Evolutionary conservation across 202 grass and related monocot genomes (phyloP).

Genomic region (Brachypodium distachyon): DNA sequence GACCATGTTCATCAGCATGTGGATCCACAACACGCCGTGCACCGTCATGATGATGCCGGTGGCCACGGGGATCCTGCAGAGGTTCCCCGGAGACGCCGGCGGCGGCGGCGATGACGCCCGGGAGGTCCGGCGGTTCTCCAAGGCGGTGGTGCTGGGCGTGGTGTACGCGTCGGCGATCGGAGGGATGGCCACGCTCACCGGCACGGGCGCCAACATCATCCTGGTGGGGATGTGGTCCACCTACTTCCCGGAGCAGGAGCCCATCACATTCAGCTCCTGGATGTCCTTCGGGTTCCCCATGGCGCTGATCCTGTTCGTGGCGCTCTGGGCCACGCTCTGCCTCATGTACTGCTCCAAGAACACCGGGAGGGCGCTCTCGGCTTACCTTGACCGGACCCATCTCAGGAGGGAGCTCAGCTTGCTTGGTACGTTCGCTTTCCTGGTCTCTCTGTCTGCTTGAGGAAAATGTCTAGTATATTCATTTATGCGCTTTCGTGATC

Average conservation of each 20-base stretch:
- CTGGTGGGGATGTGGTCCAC: conserved; percentile 78
- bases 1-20: conserved; percentile 80
- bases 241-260: conserved; percentile 59
- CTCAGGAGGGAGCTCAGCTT: conserved; percentile 6
- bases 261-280: conserved; percentile 90
- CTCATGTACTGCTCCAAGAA: conserved; percentile 52
- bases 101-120: not conserved
- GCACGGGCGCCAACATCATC: conserved; percentile 89
- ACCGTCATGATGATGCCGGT: conserved; percentile 95
- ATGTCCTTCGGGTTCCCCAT: conserved; percentile 78
- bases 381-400: conserved; percentile 1
- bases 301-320: conserved; percentile 52
- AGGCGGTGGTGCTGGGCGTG: conserved; percentile 75
- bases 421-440: not conserved
- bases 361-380: not conserved
- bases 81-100: conserved; percentile 19
- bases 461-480: not conserved
- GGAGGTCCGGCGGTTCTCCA: conserved; percentile 48
- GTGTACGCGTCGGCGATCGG: conserved; percentile 75
- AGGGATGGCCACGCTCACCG: conserved; percentile 70
- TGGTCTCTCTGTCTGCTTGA: not conserved
- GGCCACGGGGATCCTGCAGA: conserved; percentile 81
- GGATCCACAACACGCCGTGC: conserved; percentile 95
- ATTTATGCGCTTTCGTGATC: not conserved
- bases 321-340: conserved; percentile 55